Evolutionary conservation across 2,329 filamentous ascomycete species (phyloP), one percentile per base, ranked within the genome.

Genomic region (Corinectria fuckeliana): DNA sequence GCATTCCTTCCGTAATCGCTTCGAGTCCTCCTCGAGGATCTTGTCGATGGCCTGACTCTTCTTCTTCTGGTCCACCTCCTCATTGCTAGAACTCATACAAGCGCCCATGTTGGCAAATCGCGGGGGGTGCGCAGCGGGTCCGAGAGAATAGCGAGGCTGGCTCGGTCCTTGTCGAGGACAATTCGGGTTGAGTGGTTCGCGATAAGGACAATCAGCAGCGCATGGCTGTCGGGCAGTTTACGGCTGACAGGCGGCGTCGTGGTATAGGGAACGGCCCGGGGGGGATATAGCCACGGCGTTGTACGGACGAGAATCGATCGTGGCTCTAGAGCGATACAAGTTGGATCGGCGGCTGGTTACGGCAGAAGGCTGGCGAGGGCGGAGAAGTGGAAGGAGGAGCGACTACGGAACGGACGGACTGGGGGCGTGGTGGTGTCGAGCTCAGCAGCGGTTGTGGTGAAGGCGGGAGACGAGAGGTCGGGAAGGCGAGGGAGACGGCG

Each of bases 41-140:
- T 91, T 91, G 80, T 99, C 95, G 74, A 99, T 99, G 77, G 90
- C 90, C 80, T 97, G 93, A 78, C 93, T 97, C 78, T 91, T 88
- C 84, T 98, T 97, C 86, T 95, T 97, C 84, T 93, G 89, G 75
- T 97, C 93, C 76, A 85, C 87, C 81, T 96, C 92, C 76, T 93
- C 93, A 75, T 89, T 90, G 76, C 86, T 91, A 67, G 89, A 89
- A 80, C 92, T 97, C 87, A 96, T 91, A 82, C 95, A 99, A 71
- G 86, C 87, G 79, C 95, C 95, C 95, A 99, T 99, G 72, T 74
- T 85, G 80, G 50, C 54, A 47, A 61, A 51, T 61, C 39, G 56
- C 61, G 60, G 60, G n/a, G 59, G 47, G 21, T 57, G 55, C 63
- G 54, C 51, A 54, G 44, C 44, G 55, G 62, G 61, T 58, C 60